Evolutionary conservation across 805 yeast genomes (phyloP).

Genomic region (Candida argentea): DNA sequence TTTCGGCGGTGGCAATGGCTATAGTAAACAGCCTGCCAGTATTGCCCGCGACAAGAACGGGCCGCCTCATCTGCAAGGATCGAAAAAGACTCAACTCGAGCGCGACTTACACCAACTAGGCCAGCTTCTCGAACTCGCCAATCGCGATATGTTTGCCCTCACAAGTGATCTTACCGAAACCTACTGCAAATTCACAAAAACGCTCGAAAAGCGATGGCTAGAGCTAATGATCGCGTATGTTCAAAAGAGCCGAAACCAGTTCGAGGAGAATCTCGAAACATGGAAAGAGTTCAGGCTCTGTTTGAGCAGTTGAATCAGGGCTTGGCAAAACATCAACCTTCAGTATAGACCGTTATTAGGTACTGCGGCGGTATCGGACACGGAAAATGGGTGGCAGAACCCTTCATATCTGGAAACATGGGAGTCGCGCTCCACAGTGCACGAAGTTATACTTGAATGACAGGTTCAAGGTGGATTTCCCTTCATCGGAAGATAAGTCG

Average conservation of each 20-base stretch:
- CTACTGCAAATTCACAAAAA: slow-evolving; percentile 22
- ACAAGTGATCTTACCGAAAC: slow-evolving; percentile 34
- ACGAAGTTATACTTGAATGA: too few species aligned
- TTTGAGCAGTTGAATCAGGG: too few species aligned
- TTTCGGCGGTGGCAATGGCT: slow-evolving; percentile 32
- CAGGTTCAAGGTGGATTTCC: too few species aligned
- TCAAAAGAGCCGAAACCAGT: slow-evolving; percentile 22
- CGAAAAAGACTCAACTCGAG: slow-evolving; percentile 25
- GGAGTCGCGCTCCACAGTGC: too few species aligned
- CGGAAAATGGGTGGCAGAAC: too few species aligned
- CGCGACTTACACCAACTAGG: slow-evolving; percentile 35
- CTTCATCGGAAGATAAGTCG: too few species aligned
- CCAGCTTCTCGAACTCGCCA: slow-evolving; percentile 35
- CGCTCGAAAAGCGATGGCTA: slow-evolving; percentile 34
- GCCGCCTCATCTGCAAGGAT: slow-evolving; percentile 7
- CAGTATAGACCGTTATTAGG: too few species aligned
- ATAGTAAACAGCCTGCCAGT: slow-evolving; percentile 7
- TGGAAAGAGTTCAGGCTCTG: slow-evolving; percentile 25
- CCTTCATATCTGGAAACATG: too few species aligned
- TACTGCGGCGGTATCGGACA: too few species aligned
- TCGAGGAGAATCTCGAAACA: slow-evolving; percentile 18
- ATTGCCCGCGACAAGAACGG: slow-evolving; percentile 6
- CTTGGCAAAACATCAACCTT: too few species aligned
- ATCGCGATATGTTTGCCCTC: slow-evolving; percentile 33
- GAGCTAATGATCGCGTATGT: slow-evolving; percentile 27